Evolutionary conservation across 495 filamentous ascomycete species (phyloP), one percentile per base, ranked within the genome.

Genomic region (Zalerion maritima): DNA sequence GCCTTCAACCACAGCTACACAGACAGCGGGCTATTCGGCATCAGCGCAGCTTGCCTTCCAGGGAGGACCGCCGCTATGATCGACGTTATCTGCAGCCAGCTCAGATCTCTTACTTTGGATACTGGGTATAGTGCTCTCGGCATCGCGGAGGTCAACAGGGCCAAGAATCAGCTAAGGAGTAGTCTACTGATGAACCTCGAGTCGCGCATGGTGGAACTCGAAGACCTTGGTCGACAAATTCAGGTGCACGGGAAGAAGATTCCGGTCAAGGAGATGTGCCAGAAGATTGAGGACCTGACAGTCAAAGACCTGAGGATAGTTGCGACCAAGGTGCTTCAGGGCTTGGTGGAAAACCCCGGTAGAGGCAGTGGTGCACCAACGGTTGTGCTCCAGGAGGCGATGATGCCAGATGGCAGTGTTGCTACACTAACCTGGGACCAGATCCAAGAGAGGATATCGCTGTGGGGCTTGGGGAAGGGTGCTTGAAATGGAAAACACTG

Each of bases 1-100:
- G 75, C 87, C 17, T 94, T 96, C 67, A 96, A 96, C 57, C 84
- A 97, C 55, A 79, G 78, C 28, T 97, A 96, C 62, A 92, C 82
- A 0, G 89, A 97, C 52, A 82, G 76, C 7, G 89, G 91, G 5
- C 65, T 97, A 16, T 97, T 96, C 49, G 89, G 89, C 20, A 96
- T 97, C 43, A 71, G 78, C 14, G 81, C 84, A 0, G 77, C 77
- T 24, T 97, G 91, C 50, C 64, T 67, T 26, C 87, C 89, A 0
- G 64, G 66, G 17, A 69, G 74, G 22, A 80, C 80, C 1, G 58
- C 66, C 6, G 63, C 77, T 32, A 92, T 96, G 75, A 62, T 93
- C 2, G 83, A 94, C 41, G 78, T 85, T 36, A 89, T 97, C 69
- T 92, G 87, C 46, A 75, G 81, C 18, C 83, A 97, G 56, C 66